Conservation (phyloP, 2,329 filamentous ascomycete species). For the Tolypocladium ovalisporum region DNA sequence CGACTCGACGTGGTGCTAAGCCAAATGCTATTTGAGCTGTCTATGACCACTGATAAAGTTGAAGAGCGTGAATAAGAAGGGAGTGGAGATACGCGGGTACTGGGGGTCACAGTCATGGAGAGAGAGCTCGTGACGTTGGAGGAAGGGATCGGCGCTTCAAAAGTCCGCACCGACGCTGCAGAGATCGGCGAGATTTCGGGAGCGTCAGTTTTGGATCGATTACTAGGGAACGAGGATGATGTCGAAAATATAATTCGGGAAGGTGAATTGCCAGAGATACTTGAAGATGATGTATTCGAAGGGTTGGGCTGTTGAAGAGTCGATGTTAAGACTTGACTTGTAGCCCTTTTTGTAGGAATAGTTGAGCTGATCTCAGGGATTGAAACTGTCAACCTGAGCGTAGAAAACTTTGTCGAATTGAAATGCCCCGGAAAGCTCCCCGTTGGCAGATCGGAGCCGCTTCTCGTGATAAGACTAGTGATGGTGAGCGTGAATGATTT, state of each 20-base stretch:
- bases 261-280: background rate
- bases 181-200: background rate
- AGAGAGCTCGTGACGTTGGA: background rate
- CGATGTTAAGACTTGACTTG: background rate
- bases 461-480: background rate
- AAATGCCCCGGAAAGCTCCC: background rate
- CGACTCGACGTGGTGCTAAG: background rate
- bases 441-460: background rate
- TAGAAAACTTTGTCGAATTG: background rate
- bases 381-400: background rate
- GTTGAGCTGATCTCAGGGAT: background rate
- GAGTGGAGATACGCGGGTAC: background rate
- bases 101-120: background rate
- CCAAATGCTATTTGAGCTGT: background rate
- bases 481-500: background rate
- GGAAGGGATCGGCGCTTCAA: background rate
- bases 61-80: constrained; percentile 1
- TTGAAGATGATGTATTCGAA: background rate
- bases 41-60: background rate
- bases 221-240: background rate
- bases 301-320: background rate
- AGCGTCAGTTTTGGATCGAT: background rate
- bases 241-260: background rate
- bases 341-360: background rate
- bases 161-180: background rate